Conservation (phyloP, 2,329 filamentous ascomycete species). For the Colletotrichum musae region DNA sequence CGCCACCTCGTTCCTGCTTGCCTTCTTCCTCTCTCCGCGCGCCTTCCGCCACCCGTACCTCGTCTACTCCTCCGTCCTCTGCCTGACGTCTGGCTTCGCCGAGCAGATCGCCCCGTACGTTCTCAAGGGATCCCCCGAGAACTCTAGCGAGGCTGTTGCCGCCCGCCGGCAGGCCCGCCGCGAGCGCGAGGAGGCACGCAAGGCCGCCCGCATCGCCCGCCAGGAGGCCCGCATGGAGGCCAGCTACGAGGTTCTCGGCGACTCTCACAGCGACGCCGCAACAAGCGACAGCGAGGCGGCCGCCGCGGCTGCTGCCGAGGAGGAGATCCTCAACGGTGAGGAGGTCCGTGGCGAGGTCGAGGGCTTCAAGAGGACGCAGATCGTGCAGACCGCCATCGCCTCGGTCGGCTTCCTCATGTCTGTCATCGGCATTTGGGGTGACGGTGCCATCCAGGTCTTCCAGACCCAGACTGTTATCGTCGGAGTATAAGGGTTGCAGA, state of each 20-base stretch:
- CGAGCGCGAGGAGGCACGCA: constrained; percentile 45
- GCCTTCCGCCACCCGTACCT: constrained; percentile 89
- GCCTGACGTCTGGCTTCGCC: constrained; percentile 71
- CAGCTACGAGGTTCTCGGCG: constrained; percentile 78
- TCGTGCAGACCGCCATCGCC: constrained; percentile 67
- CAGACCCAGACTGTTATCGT: constrained; percentile 42
- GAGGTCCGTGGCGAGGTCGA: constrained; percentile 72
- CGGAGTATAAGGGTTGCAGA: constrained; percentile 28
- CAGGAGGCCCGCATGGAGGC: constrained; percentile 70
- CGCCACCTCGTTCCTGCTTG: constrained; percentile 79
- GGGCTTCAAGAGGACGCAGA: constrained; percentile 66
- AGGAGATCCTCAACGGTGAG: constrained; percentile 71
- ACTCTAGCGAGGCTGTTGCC: constrained; percentile 46
- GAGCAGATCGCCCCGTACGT: constrained; percentile 64
- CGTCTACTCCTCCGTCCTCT: constrained; percentile 84
- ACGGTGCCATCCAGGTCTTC: constrained; percentile 59
- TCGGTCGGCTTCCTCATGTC: constrained; percentile 73
- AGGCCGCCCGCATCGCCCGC: constrained; percentile 49
- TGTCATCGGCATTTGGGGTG: constrained; percentile 77
- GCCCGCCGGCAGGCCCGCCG: constrained; percentile 46
- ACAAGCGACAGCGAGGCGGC: constrained; percentile 66
- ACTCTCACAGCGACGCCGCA: constrained; percentile 62
- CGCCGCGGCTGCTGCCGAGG: constrained; percentile 49
- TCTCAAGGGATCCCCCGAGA: constrained; percentile 48
- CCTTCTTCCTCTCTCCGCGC: constrained; percentile 82